A percentile compares a stretch with the other conserved stretches of the same genome.
Evolutionary conservation across 305 asterid species (phyloP).

Genomic region (Solanum hybrid): DNA sequence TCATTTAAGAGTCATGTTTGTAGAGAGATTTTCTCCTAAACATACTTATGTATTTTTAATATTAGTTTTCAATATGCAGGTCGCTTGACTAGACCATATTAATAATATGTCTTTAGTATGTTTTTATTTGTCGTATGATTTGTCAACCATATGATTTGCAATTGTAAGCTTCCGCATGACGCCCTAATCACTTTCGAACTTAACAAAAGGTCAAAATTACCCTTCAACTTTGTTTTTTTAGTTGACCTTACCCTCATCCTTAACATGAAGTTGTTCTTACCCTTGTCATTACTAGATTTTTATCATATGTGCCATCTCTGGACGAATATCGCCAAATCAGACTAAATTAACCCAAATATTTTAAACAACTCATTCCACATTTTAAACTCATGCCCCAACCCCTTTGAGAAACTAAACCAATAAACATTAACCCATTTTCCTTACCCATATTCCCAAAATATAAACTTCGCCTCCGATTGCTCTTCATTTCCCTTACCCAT

Average conservation of each 20-base stretch:
- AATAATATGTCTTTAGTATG: background rate
- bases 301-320: no score
- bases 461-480: background rate
- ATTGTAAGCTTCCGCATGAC: background rate
- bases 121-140: background rate
- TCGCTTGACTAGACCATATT: background rate
- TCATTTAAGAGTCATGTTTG: background rate
- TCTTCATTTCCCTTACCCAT: background rate
- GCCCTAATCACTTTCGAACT: background rate
- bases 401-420: background rate
- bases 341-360: no score
- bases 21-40: background rate
- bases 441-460: background rate
- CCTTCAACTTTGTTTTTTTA: background rate
- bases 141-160: background rate
- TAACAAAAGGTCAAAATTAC: background rate
- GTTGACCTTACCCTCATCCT: no score
- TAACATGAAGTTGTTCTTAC: no score
- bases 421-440: background rate
- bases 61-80: background rate
- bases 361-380: no score
- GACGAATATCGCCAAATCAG: no score
- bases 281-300: no score
- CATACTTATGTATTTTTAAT: no score
- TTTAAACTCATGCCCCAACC: no score